Percentiles rank a stretch among this genome's conserved stretches.
phyloP scores from a whole-genome alignment of 2,329 filamentous ascomycete species.

The Sporothrix variecibatus region DNA sequence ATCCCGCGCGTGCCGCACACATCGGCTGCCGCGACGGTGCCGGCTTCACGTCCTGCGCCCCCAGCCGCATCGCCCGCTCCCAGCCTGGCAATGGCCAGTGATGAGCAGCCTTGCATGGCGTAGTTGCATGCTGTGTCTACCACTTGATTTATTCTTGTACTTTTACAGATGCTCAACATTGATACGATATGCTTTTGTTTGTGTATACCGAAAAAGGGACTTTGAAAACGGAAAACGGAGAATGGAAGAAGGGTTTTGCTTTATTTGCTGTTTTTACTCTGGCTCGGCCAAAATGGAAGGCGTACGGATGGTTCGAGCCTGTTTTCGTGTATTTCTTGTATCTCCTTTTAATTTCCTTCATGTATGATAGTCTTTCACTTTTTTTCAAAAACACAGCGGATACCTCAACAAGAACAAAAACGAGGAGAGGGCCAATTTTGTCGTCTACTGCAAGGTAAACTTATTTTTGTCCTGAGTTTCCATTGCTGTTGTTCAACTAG shows the following conservation, averaged over 20 bases:
- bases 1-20: slow-evolving; percentile 33
- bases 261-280: background rate
- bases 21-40: background rate
- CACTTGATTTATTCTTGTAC: background rate
- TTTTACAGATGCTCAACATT: background rate
- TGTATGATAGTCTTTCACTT: background rate
- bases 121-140: background rate
- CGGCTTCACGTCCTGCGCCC: slow-evolving; percentile 13
- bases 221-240: background rate
- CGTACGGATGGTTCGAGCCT: background rate
- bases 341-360: background rate
- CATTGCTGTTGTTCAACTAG: too few species aligned
- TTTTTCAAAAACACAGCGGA: background rate
- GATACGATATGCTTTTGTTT: background rate
- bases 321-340: background rate
- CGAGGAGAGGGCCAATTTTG: background rate
- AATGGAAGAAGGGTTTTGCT: background rate
- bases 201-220: background rate
- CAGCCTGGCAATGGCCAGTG: background rate
- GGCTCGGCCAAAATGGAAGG: background rate
- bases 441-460: background rate
- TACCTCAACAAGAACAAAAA: background rate
- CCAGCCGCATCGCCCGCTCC: background rate
- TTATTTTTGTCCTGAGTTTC: background rate
- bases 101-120: background rate